These are phyloP conservation scores for Spirogloea muscicola DNA, from an alignment of 139 green algal species.

Conservation along the genomic window DNA sequence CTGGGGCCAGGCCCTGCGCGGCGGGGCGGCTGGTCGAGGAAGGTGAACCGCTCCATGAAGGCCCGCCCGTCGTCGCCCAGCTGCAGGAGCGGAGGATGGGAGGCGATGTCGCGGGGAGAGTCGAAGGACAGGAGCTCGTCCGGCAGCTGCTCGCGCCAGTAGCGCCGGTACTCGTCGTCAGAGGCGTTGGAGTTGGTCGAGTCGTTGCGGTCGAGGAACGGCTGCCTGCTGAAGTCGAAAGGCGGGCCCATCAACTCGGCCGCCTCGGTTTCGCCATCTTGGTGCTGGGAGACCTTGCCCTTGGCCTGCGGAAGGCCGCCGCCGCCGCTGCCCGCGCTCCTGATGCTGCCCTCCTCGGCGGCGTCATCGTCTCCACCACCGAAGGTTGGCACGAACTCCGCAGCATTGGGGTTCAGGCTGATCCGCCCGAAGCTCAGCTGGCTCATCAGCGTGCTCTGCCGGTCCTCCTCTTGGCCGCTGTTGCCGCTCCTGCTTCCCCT, in stretches of 20 bases:
- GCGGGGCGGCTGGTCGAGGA: too few relatives aligned
- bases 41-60: too few relatives aligned
- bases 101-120: not conserved
- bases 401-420: slow-evolving; percentile 42
- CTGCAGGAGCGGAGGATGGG: slow-evolving; percentile 9
- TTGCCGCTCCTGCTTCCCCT: not conserved
- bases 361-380: not conserved
- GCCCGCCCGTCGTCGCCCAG: not conserved
- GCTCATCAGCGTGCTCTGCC: not conserved
- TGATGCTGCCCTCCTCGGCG: not conserved
- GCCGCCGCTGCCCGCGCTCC: not conserved
- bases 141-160: slow-evolving; percentile 29
- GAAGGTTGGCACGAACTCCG: slow-evolving; percentile 36
- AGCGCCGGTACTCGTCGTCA: slow-evolving; percentile 31
- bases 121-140: slow-evolving; percentile 37
- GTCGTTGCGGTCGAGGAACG: not conserved
- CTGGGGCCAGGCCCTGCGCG: too few relatives aligned
- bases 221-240: too few relatives aligned
- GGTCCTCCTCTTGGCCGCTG: not conserved
- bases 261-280: too few relatives aligned
- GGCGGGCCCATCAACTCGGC: not conserved
- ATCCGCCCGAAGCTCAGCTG: slow-evolving; percentile 20
- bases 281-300: too few relatives aligned
- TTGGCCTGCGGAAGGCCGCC: not conserved
- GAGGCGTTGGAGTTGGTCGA: slow-evolving; percentile 22